These are phyloP conservation scores for Hyphodiscus hymeniophilus DNA, from an alignment of 495 filamentous ascomycete species.

Conservation along the genomic window DNA sequence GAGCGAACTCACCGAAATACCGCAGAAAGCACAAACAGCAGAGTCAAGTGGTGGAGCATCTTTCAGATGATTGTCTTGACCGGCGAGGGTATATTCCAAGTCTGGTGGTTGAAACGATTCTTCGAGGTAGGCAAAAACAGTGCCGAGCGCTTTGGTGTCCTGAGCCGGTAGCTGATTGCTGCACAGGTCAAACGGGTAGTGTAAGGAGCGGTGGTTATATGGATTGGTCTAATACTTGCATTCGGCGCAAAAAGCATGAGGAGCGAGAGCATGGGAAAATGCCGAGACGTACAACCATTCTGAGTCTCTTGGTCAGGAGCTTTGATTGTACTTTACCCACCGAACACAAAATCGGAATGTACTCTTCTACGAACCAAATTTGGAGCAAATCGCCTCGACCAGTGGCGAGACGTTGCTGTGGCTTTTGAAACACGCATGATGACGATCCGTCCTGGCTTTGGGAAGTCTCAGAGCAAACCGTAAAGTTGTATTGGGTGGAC, in stretches of 20 bases:
- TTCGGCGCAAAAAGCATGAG: slow-evolving; percentile 15
- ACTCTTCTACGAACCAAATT: neutral
- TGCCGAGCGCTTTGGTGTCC: slow-evolving; percentile 17
- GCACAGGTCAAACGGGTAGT: slow-evolving; percentile 27
- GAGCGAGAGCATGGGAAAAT: slow-evolving; percentile 3
- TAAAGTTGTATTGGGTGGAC: no score
- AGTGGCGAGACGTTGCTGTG: no score
- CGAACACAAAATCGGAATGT: slow-evolving; percentile 1
- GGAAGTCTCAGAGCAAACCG: no score
- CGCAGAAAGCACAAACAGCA: slow-evolving; percentile 91
- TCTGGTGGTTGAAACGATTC: slow-evolving; percentile 98
- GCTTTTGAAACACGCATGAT: no score
- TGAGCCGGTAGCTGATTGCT: slow-evolving; percentile 22
- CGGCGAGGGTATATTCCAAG: slow-evolving; percentile 92
- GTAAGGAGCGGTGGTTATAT: slow-evolving; percentile 4
- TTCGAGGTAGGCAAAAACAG: slow-evolving; percentile 67
- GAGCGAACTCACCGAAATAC: slow-evolving; percentile 97
- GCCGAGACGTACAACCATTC: slow-evolving; percentile 4
- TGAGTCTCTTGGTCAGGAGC: neutral
- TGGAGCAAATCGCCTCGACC: neutral
- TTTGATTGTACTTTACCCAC: slow-evolving; percentile 11
- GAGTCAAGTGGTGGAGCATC: slow-evolving; percentile 99
- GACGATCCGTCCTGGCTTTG: no score
- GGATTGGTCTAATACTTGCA: slow-evolving; percentile 7
- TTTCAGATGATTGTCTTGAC: slow-evolving; percentile 88